Evolutionary conservation across 2,329 filamentous ascomycete species (phyloP), one percentile per base, ranked within the genome.

Genomic region (Aspergillus sp.): DNA sequence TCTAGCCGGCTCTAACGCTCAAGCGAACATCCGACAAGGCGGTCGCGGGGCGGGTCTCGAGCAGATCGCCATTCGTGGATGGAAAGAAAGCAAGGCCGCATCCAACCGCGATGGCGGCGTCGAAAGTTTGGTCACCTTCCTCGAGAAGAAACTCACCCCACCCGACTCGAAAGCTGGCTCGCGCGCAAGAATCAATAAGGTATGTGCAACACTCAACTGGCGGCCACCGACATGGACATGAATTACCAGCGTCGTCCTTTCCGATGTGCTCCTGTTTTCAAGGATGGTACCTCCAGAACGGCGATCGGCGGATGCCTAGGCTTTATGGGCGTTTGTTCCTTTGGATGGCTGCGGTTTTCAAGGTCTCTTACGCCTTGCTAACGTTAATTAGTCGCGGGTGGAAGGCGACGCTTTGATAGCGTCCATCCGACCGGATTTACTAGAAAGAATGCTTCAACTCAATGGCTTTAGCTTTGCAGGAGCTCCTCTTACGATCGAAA

Each of bases 391-490:
- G 88, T 89, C 87, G 79, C 84, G 84, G 67, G 77, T 82, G 70
- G 85, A 85, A 74, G 88, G 87, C 73, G 87, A 90, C 72, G 82
- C 82, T 66, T 82, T 92, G 63, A 84, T 89, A 70, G 82, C 91
- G 66, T 86, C 83, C 63, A 83, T 88, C 66, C 85, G 78, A 63
- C 82, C 85, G 68, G 84, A 87, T 62, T 85, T 90, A 64, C 81
- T 84, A 27, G 82, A 85, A 49, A 82, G 85, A 62, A 77, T 92
- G 56, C 72, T 88, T 59, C 88, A 88, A 65, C 76, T 92, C 62
- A 87, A 91, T 74, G 83, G 80, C 17, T 90, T 86, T 69, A 74
- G 71, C 4, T 93, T 91, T 73, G 89, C 90, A 40, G 87, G 88
- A 21, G 78, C 84, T 7, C 72, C 78, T 41, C 77, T 93, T 45